Base-by-base conservation (phyloP, 2,329 filamentous ascomycete species). In the Microsporum ferrugineum region DNA sequence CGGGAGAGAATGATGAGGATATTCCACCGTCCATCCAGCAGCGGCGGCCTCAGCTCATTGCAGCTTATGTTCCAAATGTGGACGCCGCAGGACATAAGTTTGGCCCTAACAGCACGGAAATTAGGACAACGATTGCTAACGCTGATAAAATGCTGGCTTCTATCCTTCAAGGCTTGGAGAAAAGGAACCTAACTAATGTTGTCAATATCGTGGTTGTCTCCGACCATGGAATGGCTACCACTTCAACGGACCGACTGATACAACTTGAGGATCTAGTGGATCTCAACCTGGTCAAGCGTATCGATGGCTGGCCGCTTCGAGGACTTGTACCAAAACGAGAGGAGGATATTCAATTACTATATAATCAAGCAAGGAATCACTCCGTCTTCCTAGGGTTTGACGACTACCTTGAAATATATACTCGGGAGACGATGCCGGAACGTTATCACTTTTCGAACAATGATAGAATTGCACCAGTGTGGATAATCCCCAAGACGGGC, bases 221-320 rank as follows among this genome's bases (percentile, higher is more conserved):
- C 0, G 94, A 99, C 71, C 94, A 99, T 71, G 94, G 94, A 58
- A 99, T 99, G 94, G 94, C 94, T 0, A 95, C 91, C 0, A 97
- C 94, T 0, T 88, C 91, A 63, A 84, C 82, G 0, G 80, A 85
- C 17, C 83, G 94, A 8, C 78, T 97, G 53, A 82, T 97, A 31
- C 94, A 97, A 73, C 79, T 97, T 1, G 94, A 99, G 65, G 90
- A 96, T 69, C 76, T 97, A 2, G 80, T 97, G 55, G 89, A 96
- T 71, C 80, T 88, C 4, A 77, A 76, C 57, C 82, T 90, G 67
- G 85, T 97, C 51, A 87, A 88, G 62, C 90, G 94, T 71, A 87
- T 85, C 31, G 94, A 99, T 67, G 94, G 94, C 60, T 99, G 94
- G 94, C 94, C 94, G 0, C 79, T 96, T 1, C 90, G 90, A 61